A percentile compares a stretch with the other conserved stretches of the same genome.
Evolutionary conservation across 805 yeast genomes (phyloP).

Genomic region (Trichomonascus vanleenenianus): DNA sequence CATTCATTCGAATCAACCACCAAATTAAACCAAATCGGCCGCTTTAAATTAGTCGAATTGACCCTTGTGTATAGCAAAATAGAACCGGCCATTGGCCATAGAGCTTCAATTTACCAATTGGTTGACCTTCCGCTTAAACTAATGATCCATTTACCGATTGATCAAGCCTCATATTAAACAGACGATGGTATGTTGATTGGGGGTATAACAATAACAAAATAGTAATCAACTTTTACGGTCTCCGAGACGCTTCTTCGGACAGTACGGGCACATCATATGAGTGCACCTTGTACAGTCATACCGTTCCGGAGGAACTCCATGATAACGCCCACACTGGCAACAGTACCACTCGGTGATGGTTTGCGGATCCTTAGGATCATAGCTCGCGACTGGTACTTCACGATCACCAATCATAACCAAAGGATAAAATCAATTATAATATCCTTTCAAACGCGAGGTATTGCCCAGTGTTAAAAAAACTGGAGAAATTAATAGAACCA

Average conservation of each 20-base stretch:
- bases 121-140: neutral
- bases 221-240: no score
- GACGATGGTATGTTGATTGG: no score
- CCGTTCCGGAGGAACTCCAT: slow-evolving; percentile 23
- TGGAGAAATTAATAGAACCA: neutral
- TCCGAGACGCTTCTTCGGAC: slow-evolving; percentile 21
- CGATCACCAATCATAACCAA: neutral
- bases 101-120: neutral
- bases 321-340: slow-evolving; percentile 28
- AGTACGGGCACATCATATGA: slow-evolving; percentile 28
- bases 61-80: neutral
- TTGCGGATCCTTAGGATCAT: slow-evolving; percentile 17
- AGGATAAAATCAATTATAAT: neutral
- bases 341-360: slow-evolving; percentile 30
- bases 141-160: no score
- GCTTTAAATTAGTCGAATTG: neutral
- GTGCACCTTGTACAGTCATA: slow-evolving; percentile 26
- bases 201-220: no score
- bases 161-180: no score
- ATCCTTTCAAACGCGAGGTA: neutral
- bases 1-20: no score
- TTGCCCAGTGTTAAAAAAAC: neutral
- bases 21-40: no score
- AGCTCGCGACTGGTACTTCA: neutral
- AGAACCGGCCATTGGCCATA: neutral